Evolutionary conservation across 2,329 filamentous ascomycete genomes (phyloP), one percentile per base, ranked within the genome.

Genomic region (Trichophyton benhamiae): DNA sequence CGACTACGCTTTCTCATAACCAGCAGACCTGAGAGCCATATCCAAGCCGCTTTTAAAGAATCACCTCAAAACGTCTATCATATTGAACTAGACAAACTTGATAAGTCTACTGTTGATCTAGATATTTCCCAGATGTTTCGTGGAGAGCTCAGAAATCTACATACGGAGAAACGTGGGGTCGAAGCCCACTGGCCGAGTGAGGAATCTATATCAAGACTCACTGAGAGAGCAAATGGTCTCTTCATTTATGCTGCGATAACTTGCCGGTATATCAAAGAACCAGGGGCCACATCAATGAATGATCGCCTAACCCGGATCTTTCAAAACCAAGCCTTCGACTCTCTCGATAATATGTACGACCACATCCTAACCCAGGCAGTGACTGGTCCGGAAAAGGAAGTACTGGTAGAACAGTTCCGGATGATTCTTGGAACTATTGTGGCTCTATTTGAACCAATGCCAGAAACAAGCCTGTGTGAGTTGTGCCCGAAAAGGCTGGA

Each of bases 11-110:
- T 69, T 9, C 67, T 71, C 41, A n/a, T 71, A 6, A 71, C 70
- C 1, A 71, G 70, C 44, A 59, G 70, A 38, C 70, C 69, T 0
- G 70, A 73, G 55, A 17, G 67, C 1, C 63, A 67, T 2, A 67
- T 71, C 9, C 44, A 61, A 0, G 61, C 67, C 3, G 68, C 66
- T 1, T 70, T 72, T 44, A 30, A 48, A n/a, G 20, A 61, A 2
- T 63, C 69, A 8, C 3, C 13, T 2, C 44, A 60, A n/a, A 60
- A 64, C 27, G 13, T 64, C 2, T 58, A 68, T 61, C 58, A 68
- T n/a, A 13, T 71, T 4, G 55, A 65, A 22, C 65, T 71, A 5
- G 63, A 71, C 42, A 62, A 70, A 7, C 63, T 72, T 36, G 55
- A 64, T 5, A 13, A 62, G 49, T 17, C 62, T 33, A 62, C 67